Evolutionary conservation across 2,329 filamentous ascomycete genomes (phyloP), one percentile per base, ranked within the genome.

Genomic region (Epichloe brachyelytri): DNA sequence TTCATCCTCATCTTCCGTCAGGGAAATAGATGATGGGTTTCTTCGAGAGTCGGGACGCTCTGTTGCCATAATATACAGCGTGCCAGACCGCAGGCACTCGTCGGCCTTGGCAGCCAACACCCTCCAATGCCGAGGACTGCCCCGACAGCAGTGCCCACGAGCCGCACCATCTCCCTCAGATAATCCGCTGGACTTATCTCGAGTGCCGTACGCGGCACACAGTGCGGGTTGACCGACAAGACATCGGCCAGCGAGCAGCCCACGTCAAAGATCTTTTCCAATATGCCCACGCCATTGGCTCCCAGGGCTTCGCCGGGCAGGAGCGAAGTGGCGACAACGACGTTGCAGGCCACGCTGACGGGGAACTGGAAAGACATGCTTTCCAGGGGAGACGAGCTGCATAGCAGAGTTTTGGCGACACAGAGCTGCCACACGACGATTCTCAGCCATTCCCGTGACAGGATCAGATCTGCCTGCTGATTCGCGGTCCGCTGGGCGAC

Each of bases 221-320:
- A 50, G 19, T 39, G 30, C 17, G 48, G 48, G 14, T 50, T 50
- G 11, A 50, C 33, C 7, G 48, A 38, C 48, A 51, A 8, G 20
- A 51, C 38, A 51, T 66, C 63, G 1, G 63, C 62, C 1, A 66
- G 30, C 0, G 62, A 65, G 36, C 63, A 65, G 0, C 61, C 63
- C 0, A 65, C 57, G n/a, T 66, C 64, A 30, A 66, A 65, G 0
- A 65, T 55, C 50, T 66, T 66, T 34, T 66, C 64, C 0, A 65
- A n/a, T 1, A 66, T 65, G 0, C 64, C 64, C 0, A 66, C 57
- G 0, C 64, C 63, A 30, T 66, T 66, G 0, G 64, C 64, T 11
- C 65, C 62, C 2, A 66, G 58, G 2, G 64, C 63, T 4, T 56
- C 52, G 0, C 54, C 52, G 0, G 64, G 58, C 2, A 66, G 49